These are phyloP conservation scores for Silene noctiflora DNA, from an alignment of 179 eudicot genomes.

Conservation along the genomic window DNA sequence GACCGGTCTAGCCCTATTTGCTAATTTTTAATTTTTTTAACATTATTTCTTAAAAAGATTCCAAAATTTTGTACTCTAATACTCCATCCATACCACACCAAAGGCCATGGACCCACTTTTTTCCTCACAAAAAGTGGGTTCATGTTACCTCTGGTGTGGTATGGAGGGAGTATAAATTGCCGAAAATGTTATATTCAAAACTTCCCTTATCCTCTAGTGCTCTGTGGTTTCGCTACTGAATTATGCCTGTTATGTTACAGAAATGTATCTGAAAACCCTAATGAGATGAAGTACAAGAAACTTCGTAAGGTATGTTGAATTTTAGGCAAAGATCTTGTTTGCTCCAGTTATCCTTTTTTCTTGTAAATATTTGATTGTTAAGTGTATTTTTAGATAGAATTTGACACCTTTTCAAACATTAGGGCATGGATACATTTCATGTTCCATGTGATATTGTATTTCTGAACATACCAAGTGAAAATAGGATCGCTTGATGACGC, in stretches of 20 bases:
- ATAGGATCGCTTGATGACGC: background rate
- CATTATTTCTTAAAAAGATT: too few relatives aligned
- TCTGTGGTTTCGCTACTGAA: constrained; percentile 7
- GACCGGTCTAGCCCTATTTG: too few relatives aligned
- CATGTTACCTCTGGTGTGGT: too few relatives aligned
- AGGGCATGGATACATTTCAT: background rate
- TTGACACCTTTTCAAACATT: background rate
- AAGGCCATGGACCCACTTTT: too few relatives aligned
- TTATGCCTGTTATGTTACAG: constrained; percentile 38
- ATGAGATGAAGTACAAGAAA: constrained; percentile 61
- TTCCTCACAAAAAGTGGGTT: too few relatives aligned
- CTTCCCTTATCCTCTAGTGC: background rate
- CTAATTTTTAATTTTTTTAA: too few relatives aligned
- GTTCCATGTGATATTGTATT: background rate
- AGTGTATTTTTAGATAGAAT: background rate
- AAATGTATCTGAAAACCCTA: constrained; percentile 74
- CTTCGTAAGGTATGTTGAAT: constrained; percentile 66
- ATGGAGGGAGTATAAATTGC: too few relatives aligned
- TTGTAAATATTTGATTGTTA: background rate
- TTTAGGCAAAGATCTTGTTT: constrained; percentile 3
- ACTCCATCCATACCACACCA: too few relatives aligned
- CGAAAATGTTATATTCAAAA: background rate
- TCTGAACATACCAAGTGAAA: background rate
- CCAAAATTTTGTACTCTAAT: too few relatives aligned
- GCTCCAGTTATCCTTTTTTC: background rate